phyloP scores from a whole-genome alignment of 352 stramenopile species.

The Aphanomyces invadans region DNA sequence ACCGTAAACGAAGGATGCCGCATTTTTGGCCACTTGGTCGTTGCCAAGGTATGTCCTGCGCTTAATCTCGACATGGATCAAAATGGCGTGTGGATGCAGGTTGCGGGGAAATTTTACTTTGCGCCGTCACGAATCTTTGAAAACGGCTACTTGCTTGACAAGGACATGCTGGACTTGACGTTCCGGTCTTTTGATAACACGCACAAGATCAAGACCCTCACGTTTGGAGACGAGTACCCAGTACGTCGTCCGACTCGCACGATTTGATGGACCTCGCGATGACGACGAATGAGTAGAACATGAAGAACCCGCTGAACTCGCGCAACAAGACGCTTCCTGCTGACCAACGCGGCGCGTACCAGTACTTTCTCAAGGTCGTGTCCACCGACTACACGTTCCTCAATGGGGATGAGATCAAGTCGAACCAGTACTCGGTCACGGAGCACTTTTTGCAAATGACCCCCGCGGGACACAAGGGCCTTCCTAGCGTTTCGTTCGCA shows the following conservation, averaged over 20 bases:
- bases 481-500: conserved; percentile 91
- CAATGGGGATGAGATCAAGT: conserved; percentile 78
- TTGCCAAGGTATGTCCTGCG: conserved; percentile 58
- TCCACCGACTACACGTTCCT: conserved; percentile 92
- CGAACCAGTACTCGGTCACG: conserved; percentile 98
- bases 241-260: conserved; percentile 30
- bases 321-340: conserved; percentile 49
- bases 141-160: conserved; percentile 58
- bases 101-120: conserved; percentile 73
- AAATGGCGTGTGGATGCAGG: too few species aligned
- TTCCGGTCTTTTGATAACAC: conserved; percentile 72
- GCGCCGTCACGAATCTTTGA: conserved; percentile 76
- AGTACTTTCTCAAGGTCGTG: conserved; percentile 88
- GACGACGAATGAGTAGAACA: conserved; percentile 37
- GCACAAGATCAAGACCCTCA: conserved; percentile 52
- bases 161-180: conserved; percentile 56
- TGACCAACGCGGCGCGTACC: conserved; percentile 52
- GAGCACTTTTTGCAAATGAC: conserved; percentile 89
- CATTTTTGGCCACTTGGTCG: conserved; percentile 59
- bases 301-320: conserved; percentile 75
- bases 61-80: neutral
- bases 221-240: conserved; percentile 68
- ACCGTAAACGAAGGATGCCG: conserved; percentile 70
- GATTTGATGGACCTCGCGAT: neutral
- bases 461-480: conserved; percentile 76